These are phyloP conservation scores for Microcyclospora tardicrescens DNA, from an alignment of 2,329 filamentous ascomycete genomes.

Conservation along the genomic window DNA sequence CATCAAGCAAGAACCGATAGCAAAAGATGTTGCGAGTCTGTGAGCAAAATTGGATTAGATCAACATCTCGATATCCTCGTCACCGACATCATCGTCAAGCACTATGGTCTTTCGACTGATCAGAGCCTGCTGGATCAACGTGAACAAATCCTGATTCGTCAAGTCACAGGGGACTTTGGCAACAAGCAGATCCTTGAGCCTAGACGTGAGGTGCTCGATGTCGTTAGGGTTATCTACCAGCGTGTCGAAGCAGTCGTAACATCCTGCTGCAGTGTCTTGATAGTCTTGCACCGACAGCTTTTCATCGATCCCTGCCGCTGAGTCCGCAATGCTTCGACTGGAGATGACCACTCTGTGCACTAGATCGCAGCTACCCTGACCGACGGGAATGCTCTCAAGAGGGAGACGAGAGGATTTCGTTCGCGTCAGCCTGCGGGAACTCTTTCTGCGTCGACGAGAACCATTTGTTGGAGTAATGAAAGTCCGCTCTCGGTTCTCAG, in stretches of 20 bases:
- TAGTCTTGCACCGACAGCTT: slow-evolving; percentile 5
- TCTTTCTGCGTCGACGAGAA: slow-evolving; percentile 11
- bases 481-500: neutral
- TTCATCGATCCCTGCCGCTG: slow-evolving; percentile 4
- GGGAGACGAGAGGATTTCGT: slow-evolving; percentile 26
- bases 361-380: slow-evolving; percentile 13
- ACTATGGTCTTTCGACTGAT: neutral
- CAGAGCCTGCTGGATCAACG: slow-evolving; percentile 3
- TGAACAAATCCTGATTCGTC: slow-evolving; percentile 12
- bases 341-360: neutral
- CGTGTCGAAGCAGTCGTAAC: slow-evolving; percentile 12
- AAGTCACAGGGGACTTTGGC: slow-evolving; percentile 10
- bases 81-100: neutral
- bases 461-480: neutral
- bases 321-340: neutral
- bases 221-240: slow-evolving; percentile 3
- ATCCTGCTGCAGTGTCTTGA: slow-evolving; percentile 5
- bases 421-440: slow-evolving; percentile 12
- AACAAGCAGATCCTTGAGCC: slow-evolving; percentile 9
- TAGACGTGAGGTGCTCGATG: slow-evolving; percentile 6
- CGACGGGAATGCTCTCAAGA: slow-evolving; percentile 25
- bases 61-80: neutral
- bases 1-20: neutral
- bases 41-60: neutral
- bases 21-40: neutral